phyloP scores from a whole-genome alignment of 192 early-diverging fungal genomes.

The Funneliformis mosseae region DNA sequence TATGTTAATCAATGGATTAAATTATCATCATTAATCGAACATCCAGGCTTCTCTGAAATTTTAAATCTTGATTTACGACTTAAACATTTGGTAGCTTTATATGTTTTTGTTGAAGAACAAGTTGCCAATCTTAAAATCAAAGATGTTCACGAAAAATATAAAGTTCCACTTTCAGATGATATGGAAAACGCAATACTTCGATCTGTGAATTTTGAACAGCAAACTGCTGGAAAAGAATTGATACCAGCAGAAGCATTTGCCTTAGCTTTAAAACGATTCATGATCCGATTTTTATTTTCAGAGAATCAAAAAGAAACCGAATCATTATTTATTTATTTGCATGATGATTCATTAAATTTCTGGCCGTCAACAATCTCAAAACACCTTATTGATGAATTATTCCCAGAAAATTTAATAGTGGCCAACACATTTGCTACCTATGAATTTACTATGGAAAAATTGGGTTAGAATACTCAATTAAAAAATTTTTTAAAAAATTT shows the following conservation, averaged over 20 bases:
- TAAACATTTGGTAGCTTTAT: slow-evolving; percentile 26
- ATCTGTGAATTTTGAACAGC: neutral
- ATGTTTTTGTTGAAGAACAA: slow-evolving; percentile 23
- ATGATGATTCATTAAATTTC: neutral
- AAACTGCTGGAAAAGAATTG: neutral
- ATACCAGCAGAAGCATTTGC: neutral
- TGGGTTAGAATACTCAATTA: neutral
- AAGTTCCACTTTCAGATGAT: neutral
- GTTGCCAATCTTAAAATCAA: slow-evolving; percentile 4
- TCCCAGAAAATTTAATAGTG: neutral
- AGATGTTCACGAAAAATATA: slow-evolving; percentile 24
- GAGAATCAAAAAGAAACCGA: neutral
- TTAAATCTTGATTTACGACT: slow-evolving; percentile 1
- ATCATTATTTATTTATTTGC: neutral
- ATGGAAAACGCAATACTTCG: neutral
- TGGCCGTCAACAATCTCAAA: neutral
- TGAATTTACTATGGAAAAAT: neutral
- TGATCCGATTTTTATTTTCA: neutral
- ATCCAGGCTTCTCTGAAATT: neutral
- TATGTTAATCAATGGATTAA: slow-evolving; percentile 19
- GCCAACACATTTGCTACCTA: neutral
- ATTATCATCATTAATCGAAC: neutral
- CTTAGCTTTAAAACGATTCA: slow-evolving; percentile 3
- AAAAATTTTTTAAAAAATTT: too few species aligned
- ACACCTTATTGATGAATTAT: neutral